Percentiles rank a stretch among this genome's conserved stretches.
Evolutionary conservation across 176 grass and related monocot genomes (phyloP).

Genomic region (Thalia dealbata): DNA sequence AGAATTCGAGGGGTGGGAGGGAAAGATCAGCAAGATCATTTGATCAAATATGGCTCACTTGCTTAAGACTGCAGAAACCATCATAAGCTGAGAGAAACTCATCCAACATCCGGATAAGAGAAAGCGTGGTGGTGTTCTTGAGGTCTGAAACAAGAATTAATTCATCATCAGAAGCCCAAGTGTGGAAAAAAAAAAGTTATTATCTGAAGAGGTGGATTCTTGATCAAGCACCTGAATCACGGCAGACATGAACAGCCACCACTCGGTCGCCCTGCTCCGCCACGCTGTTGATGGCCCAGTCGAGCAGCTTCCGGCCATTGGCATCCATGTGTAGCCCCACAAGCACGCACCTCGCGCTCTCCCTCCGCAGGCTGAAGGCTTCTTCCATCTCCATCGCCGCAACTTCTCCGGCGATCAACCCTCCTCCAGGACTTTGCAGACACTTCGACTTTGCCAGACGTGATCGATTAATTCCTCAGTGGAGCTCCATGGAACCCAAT

Average conservation of each 20-base stretch:
- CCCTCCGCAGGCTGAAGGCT: conserved; percentile 2
- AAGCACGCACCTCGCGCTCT: conserved; percentile 54
- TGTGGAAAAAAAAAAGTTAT: not conserved
- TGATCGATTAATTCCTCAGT: not conserved
- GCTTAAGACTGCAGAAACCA: conserved; percentile 52
- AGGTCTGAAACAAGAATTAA: conserved; percentile 33
- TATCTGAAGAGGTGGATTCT: not conserved
- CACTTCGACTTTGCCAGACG: conserved; percentile 18
- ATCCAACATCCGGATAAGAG: conserved; percentile 67
- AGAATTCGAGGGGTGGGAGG: not conserved
- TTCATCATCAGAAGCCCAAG: not conserved
- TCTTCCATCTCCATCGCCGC: conserved; percentile 38
- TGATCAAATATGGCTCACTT: conserved; percentile 31
- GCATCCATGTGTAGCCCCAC: conserved; percentile 77
- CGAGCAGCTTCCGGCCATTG: conserved; percentile 62
- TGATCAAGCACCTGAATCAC: conserved; percentile 53
- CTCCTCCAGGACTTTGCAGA: not conserved
- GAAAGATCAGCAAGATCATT: not conserved
- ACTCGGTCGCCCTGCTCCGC: conserved; percentile 62
- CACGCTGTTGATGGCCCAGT: conserved; percentile 48
- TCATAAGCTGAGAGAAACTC: conserved; percentile 69
- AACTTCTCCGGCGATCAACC: not conserved
- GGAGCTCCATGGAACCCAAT: not conserved
- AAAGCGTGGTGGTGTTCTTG: conserved; percentile 63
- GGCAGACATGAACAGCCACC: conserved; percentile 88